A percentile compares a stretch with the other conserved stretches of the same genome.
Evolutionary conservation across 192 early-diverging fungal genomes (phyloP).

Genomic region (Allomyces macrogynus): DNA sequence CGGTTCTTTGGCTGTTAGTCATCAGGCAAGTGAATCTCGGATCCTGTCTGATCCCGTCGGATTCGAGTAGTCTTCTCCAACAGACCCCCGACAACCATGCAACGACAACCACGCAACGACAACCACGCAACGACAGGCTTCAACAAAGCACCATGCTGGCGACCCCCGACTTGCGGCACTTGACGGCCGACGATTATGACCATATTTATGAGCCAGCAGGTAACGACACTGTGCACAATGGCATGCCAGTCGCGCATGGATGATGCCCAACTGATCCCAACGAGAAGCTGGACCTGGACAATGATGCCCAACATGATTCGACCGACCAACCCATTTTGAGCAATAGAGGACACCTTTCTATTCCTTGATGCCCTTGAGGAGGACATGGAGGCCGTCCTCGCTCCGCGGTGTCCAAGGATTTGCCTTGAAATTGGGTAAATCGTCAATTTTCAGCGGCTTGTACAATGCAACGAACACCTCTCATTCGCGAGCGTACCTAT

Average conservation of each 20-base stretch:
- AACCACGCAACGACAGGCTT: no score
- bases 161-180: conserved; percentile 57
- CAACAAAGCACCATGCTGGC: conserved; percentile 17
- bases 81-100: no score
- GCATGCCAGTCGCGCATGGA: background rate
- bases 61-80: no score
- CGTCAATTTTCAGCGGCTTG: background rate
- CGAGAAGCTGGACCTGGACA: background rate
- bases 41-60: no score
- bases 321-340: background rate
- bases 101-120: no score
- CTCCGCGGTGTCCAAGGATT: conserved; percentile 29
- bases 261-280: background rate
- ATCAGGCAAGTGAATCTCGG: no score
- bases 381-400: conserved; percentile 32
- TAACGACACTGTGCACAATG: conserved; percentile 5
- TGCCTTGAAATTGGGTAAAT: conserved; percentile 72
- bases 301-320: background rate
- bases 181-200: conserved; percentile 36
- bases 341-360: conserved; percentile 77
- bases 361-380: conserved; percentile 74
- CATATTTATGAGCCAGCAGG: conserved; percentile 75
- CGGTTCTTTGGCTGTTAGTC: no score
- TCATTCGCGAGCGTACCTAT: background rate
- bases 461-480: background rate